A percentile compares a stretch with the other conserved stretches of the same genome.
Conservation (phyloP, 257 asterid genomes). For the Solanum paucissectum region DNA sequence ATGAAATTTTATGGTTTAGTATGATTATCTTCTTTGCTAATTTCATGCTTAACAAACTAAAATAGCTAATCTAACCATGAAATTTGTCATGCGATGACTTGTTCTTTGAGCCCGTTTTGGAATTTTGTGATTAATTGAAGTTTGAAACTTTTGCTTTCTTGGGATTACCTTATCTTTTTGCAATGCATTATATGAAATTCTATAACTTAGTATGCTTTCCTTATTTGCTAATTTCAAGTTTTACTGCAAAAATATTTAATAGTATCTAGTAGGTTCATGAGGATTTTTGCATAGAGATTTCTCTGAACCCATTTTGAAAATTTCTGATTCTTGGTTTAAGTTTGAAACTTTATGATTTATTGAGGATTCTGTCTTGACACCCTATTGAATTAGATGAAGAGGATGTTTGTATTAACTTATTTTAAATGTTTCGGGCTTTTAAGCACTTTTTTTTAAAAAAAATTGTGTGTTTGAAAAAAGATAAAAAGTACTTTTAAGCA, state of each 20-base stretch:
- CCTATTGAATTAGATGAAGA: background rate
- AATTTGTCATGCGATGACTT: background rate
- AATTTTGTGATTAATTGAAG: background rate
- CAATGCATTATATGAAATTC: background rate
- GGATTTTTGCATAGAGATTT: background rate
- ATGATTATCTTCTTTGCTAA: background rate
- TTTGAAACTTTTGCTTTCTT: background rate
- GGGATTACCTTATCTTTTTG: constrained; percentile 23
- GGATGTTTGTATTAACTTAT: background rate
- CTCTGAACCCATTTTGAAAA: background rate
- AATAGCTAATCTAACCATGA: background rate
- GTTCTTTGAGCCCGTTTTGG: background rate
- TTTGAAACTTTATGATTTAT: constrained; percentile 23
- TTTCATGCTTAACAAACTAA: background rate
- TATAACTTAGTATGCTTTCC: background rate
- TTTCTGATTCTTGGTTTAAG: background rate
- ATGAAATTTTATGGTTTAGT: background rate
- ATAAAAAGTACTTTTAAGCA: too few species aligned
- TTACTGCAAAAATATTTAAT: background rate
- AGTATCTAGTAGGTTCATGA: background rate
- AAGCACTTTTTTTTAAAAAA: too few species aligned
- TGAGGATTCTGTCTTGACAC: background rate
- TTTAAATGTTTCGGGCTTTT: background rate
- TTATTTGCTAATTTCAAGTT: background rate
- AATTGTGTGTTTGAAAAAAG: too few species aligned